Base-by-base conservation (phyloP, 306 rosid genomes). In the Pterocarpus santalinus region DNA sequence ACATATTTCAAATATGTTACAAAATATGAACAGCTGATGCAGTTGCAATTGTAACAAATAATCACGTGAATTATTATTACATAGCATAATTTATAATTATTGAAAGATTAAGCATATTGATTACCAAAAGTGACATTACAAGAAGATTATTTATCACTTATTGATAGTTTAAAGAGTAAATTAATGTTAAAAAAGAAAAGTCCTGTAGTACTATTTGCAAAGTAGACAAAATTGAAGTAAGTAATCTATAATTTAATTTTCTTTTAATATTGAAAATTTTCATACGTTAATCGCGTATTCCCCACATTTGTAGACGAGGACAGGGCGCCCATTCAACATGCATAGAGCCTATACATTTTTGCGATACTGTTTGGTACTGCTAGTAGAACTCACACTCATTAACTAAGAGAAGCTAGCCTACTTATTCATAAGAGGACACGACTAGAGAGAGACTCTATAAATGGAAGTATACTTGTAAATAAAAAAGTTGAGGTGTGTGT, bases 21-120 rank as follows among this genome's bases (percentile, higher is more conserved):
- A 22, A 22, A 5, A 43, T 43, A 4, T 15, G 5, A 35, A 34
- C 33, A 34, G 33, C n/a, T 71, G 5, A 14, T 4, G n/a, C 35
- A 8, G 35, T 52, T 34, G 32, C 64, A 32, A n/a, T 34, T 52
- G 53, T 52, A 3, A 14, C 43, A 32, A 49, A 52, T 70, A 44
- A 43, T 22, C 28, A 22, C 28, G 1, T 38, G 5, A 38, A 38
- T 38, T 38, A 5, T 2, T 2, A 38, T 2, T 17, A 39, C 35
- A 41, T 1, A 61, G 38, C 32, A 61, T 61, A 61, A 13, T 9
- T 61, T 32, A 16, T 64, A 46, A 36, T 8, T 16, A 38, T 38
- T 36, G 49, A 65, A 65, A 65, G 43, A n/a, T 65, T 38, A 38
- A 65, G 71, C 9, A 22, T 8, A 58, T 58, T 58, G 22, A 47